phyloP scores from a whole-genome alignment of 2,329 filamentous ascomycete species.

The Neofusicoccum umdonicola region DNA sequence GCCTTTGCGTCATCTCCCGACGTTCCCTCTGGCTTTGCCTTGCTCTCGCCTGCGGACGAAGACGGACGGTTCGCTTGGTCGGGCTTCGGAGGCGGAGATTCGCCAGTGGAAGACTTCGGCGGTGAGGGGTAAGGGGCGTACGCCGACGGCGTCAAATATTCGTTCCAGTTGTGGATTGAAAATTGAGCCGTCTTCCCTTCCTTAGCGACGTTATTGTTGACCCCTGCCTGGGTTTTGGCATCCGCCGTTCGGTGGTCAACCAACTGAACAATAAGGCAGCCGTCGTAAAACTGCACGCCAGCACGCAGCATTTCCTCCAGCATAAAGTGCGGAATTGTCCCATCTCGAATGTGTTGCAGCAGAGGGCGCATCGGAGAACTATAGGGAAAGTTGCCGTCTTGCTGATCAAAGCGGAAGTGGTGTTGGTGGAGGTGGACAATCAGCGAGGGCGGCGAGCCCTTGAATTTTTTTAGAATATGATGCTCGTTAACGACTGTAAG shows the following conservation, averaged over 20 bases:
- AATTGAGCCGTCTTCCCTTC: conserved; percentile 64
- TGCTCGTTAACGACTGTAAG: conserved; percentile 65
- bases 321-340: conserved; percentile 86
- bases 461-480: conserved; percentile 82
- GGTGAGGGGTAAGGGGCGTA: conserved; percentile 66
- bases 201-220: conserved; percentile 48
- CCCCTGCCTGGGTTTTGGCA: conserved; percentile 54
- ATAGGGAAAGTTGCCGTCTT: conserved; percentile 89
- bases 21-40: conserved; percentile 14
- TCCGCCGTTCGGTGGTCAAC: conserved; percentile 76
- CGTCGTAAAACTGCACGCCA: conserved; percentile 84
- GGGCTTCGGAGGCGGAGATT: conserved; percentile 19
- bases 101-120: conserved; percentile 23
- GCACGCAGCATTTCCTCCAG: conserved; percentile 71
- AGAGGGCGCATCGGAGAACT: conserved; percentile 85
- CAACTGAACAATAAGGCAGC: conserved; percentile 91
- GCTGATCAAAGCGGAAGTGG: conserved; percentile 82
- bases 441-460: conserved; percentile 71
- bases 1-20: conserved; percentile 23
- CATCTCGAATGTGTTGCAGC: conserved; percentile 71
- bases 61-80: conserved; percentile 25
- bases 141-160: conserved; percentile 84
- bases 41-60: conserved; percentile 24
- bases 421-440: conserved; percentile 80
- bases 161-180: conserved; percentile 90